Conservation (phyloP, 2,329 filamentous ascomycete species). For the Volutella citrinella region DNA sequence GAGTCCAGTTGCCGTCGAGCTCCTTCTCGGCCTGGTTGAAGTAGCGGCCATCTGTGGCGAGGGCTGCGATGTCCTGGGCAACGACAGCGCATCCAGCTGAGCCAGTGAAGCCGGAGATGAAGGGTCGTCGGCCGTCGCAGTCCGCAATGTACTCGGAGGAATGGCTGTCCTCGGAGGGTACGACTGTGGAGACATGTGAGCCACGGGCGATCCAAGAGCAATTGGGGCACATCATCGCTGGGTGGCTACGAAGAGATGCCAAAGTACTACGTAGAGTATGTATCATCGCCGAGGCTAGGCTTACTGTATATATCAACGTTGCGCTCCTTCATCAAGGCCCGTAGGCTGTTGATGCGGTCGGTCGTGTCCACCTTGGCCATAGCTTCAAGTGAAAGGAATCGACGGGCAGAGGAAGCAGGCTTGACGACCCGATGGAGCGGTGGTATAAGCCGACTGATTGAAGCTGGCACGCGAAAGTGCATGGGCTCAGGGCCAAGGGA, state of each 20-base stretch:
- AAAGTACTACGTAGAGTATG: too few relatives aligned
- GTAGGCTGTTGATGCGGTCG: conserved; percentile 69
- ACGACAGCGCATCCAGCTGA: conserved; percentile 92
- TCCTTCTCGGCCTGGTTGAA: conserved; percentile 95
- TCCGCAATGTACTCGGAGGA: conserved; percentile 97
- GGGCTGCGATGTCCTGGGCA: conserved; percentile 78
- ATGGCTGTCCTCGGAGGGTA: conserved; percentile 96
- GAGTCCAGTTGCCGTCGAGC: conserved; percentile 84
- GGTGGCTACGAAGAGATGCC: too few relatives aligned
- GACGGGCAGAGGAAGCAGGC: conserved; percentile 11
- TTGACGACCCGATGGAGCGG: conserved; percentile 7
- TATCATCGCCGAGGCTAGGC: conserved; percentile 19
- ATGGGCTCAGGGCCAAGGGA: too few relatives aligned
- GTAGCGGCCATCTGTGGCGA: conserved; percentile 94
- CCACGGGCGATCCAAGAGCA: too few relatives aligned
- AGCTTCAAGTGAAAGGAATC: conserved; percentile 18
- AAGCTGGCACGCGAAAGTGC: too few relatives aligned
- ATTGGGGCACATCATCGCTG: too few relatives aligned
- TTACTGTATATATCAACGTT: conserved; percentile 91
- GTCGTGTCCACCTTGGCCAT: conserved; percentile 66
- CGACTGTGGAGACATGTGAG: conserved; percentile 68
- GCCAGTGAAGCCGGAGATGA: conserved; percentile 90
- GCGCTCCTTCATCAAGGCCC: conserved; percentile 81
- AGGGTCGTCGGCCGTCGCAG: conserved; percentile 89
- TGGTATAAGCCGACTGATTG: too few relatives aligned